These are phyloP conservation scores for Penicillium herquei DNA, from an alignment of 495 filamentous ascomycete species.

Conservation along the genomic window DNA sequence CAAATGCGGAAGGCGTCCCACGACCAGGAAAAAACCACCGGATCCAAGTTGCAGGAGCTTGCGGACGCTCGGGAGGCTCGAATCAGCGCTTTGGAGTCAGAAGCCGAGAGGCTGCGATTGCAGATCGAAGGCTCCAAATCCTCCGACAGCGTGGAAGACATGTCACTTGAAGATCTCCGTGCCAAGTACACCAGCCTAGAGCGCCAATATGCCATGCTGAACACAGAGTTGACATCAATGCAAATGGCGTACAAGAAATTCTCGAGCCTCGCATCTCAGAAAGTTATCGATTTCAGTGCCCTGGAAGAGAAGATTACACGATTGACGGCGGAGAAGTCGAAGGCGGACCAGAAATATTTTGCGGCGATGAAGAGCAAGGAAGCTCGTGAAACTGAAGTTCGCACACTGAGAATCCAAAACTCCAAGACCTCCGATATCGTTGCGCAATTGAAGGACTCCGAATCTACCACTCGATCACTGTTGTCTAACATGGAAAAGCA, in stretches of 20 bases:
- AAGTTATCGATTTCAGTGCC: constrained; percentile 69
- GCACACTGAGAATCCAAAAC: constrained; percentile 75
- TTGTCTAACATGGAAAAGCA: constrained; percentile 90
- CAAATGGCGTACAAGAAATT: constrained; percentile 85
- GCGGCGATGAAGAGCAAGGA: constrained; percentile 92
- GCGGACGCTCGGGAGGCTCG: constrained; percentile 69
- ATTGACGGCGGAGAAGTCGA: constrained; percentile 82
- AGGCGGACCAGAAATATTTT: constrained; percentile 98
- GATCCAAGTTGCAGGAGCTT: constrained; percentile 73
- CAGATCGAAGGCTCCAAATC: constrained; percentile 46
- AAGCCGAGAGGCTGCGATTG: constrained; percentile 67
- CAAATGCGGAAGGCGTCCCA: constrained; percentile 75
- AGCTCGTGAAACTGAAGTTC: constrained; percentile 70
- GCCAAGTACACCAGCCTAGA: constrained; percentile 69
- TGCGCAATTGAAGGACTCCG: constrained; percentile 85
- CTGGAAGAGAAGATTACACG: constrained; percentile 77
- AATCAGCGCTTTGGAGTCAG: constrained; percentile 76
- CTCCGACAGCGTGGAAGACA: constrained; percentile 40
- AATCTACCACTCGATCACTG: constrained; percentile 56
- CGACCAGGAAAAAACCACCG: constrained; percentile 67
- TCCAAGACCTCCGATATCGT: constrained; percentile 91
- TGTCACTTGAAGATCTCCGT: constrained; percentile 65
- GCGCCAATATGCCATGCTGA: constrained; percentile 76
- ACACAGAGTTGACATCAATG: constrained; percentile 81
- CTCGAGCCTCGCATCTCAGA: constrained; percentile 77